These are phyloP conservation scores for Rhizopogon vulgaris DNA, from an alignment of 768 basidiomycete genomes.

Conservation along the genomic window DNA sequence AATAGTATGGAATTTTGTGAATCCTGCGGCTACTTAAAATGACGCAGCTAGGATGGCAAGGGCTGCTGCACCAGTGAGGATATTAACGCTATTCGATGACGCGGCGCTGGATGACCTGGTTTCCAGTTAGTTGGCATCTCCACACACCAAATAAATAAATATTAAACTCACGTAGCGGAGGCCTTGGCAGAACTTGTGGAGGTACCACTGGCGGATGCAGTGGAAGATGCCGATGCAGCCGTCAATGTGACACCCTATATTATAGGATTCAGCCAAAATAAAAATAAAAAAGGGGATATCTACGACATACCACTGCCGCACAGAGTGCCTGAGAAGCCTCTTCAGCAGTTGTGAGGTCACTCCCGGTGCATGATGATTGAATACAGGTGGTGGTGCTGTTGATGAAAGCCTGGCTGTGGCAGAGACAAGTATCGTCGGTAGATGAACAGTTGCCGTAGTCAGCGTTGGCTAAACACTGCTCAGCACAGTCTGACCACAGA, in stretches of 20 bases:
- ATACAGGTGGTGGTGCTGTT: constrained; percentile 44
- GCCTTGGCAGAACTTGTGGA: constrained; percentile 6
- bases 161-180: constrained; percentile 7
- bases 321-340: constrained; percentile 38
- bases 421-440: constrained; percentile 55
- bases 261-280: constrained; percentile 1
- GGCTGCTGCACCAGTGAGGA: constrained; percentile 7
- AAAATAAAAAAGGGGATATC: background rate
- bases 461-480: constrained; percentile 39
- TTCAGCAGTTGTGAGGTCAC: constrained; percentile 41
- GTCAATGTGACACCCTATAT: constrained; percentile 50
- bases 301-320: constrained; percentile 40
- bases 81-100: constrained; percentile 4
- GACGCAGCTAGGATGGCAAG: constrained; percentile 8
- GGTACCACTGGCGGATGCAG: constrained; percentile 17
- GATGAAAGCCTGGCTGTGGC: constrained; percentile 43
- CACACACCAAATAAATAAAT: background rate
- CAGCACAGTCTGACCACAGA: constrained; percentile 41
- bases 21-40: constrained; percentile 5
- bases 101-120: background rate
- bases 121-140: background rate
- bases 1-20: background rate
- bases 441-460: constrained; percentile 38
- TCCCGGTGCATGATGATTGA: constrained; percentile 34
- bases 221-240: too few species aligned